phyloP scores from a whole-genome alignment of 768 basidiomycete genomes.

The Amanita muscaria region DNA sequence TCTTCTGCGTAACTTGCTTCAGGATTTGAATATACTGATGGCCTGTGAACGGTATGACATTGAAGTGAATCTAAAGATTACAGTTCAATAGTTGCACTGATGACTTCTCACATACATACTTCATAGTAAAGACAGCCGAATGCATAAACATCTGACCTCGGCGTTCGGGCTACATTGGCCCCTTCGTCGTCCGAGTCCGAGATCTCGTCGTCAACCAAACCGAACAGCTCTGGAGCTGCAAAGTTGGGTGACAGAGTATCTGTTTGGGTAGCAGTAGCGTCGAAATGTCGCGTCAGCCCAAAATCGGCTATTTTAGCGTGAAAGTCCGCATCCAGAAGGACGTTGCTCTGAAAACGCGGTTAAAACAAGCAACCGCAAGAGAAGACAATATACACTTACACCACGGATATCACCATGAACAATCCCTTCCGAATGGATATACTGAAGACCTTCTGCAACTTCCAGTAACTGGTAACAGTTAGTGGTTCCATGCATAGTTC shows the following conservation, averaged over 20 bases:
- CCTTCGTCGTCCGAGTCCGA: neutral
- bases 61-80: neutral
- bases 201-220: neutral
- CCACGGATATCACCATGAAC: slow-evolving; percentile 2
- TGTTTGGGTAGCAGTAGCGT: neutral
- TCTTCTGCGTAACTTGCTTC: neutral
- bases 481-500: neutral
- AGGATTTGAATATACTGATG: no score
- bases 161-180: neutral
- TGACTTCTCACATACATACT: neutral
- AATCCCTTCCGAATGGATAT: slow-evolving; percentile 5
- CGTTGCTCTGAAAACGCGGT: neutral
- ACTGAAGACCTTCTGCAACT: slow-evolving; percentile 1
- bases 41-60: neutral
- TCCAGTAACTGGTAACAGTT: neutral
- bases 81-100: no score
- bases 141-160: slow-evolving; percentile 2
- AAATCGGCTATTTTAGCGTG: slow-evolving; percentile 1
- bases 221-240: slow-evolving; percentile 3
- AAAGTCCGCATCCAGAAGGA: neutral
- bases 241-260: neutral
- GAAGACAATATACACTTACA: neutral
- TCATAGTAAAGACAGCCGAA: slow-evolving; percentile 4
- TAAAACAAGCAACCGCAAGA: neutral
- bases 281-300: neutral